Conservation (phyloP, 306 rosid species). For the Vigna mungo region DNA sequence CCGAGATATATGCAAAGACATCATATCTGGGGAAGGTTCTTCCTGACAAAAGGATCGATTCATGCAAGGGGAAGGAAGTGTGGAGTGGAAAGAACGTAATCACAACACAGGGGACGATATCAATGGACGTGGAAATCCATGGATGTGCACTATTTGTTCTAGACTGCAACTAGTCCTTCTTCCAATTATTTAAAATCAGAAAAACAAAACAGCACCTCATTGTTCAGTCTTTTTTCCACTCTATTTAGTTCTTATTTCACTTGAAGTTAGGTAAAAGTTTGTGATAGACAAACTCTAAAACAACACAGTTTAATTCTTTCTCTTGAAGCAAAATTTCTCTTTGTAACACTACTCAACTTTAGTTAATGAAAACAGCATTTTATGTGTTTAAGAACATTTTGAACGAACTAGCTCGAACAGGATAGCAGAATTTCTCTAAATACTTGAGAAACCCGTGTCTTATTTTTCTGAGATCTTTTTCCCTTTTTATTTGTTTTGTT, state of each 20-base stretch:
- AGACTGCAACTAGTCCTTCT: constrained; percentile 45
- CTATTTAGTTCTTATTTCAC: not conserved
- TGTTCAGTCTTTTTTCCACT: not conserved
- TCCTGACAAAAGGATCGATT: constrained; percentile 44
- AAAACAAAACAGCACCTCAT: not conserved
- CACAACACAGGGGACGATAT: constrained; percentile 44
- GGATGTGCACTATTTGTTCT: constrained; percentile 74
- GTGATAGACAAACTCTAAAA: too few species aligned
- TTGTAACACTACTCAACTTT: too few species aligned
- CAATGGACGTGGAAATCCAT: constrained; percentile 56
- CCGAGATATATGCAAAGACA: constrained; percentile 50
- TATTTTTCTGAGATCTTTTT: too few species aligned
- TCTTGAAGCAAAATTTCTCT: too few species aligned
- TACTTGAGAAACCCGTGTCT: too few species aligned
- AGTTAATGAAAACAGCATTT: too few species aligned
- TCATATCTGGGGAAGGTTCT: constrained; percentile 61
- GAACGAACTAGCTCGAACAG: too few species aligned
- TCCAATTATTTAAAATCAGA: not conserved
- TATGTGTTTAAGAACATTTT: too few species aligned
- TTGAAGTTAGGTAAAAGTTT: too few species aligned
- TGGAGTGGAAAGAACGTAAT: constrained; percentile 67
- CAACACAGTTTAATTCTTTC: too few species aligned
- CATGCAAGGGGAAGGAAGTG: constrained; percentile 64
- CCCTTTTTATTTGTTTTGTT: too few species aligned
- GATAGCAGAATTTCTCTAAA: too few species aligned